These are phyloP conservation scores for Coelastrella sp. DNA, from an alignment of 139 green algal species.

Conservation along the genomic window DNA sequence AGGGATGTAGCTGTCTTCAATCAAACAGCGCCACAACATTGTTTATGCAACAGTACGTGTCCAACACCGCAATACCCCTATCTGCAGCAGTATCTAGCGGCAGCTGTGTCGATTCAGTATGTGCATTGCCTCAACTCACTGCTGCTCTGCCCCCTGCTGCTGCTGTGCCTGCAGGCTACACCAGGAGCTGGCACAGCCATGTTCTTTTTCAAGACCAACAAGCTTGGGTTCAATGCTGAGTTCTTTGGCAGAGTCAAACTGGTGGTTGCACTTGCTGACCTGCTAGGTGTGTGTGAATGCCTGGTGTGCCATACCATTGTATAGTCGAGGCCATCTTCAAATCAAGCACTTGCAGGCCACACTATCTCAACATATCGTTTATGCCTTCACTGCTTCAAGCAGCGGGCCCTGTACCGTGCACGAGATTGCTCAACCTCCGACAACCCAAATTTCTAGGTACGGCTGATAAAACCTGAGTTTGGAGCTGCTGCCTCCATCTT, in stretches of 20 bases:
- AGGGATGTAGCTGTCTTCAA: too few species aligned
- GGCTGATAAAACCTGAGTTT: background rate
- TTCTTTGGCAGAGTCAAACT: constrained; percentile 41
- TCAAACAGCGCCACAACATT: too few species aligned
- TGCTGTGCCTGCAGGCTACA: constrained; percentile 15
- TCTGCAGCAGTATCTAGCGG: background rate
- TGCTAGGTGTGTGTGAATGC: constrained; percentile 6
- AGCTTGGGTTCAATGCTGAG: constrained; percentile 32
- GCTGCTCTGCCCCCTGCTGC: background rate
- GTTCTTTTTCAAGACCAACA: constrained; percentile 50
- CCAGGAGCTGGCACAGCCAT: constrained; percentile 25
- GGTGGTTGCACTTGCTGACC: constrained; percentile 33
- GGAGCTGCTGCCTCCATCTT: background rate
- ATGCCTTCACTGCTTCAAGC: too few species aligned
- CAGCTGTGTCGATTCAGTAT: background rate
- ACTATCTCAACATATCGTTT: too few species aligned
- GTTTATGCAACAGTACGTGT: too few species aligned
- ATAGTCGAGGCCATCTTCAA: too few species aligned
- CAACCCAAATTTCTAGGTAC: background rate
- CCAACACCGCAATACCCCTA: background rate
- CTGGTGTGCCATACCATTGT: background rate
- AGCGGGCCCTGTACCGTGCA: too few species aligned
- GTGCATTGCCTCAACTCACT: background rate
- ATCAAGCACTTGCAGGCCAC: too few species aligned
- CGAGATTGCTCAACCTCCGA: too few species aligned